These are phyloP conservation scores for Phytophthora sojae DNA, from an alignment of 352 stramenopile genomes.

Conservation along the genomic window DNA sequence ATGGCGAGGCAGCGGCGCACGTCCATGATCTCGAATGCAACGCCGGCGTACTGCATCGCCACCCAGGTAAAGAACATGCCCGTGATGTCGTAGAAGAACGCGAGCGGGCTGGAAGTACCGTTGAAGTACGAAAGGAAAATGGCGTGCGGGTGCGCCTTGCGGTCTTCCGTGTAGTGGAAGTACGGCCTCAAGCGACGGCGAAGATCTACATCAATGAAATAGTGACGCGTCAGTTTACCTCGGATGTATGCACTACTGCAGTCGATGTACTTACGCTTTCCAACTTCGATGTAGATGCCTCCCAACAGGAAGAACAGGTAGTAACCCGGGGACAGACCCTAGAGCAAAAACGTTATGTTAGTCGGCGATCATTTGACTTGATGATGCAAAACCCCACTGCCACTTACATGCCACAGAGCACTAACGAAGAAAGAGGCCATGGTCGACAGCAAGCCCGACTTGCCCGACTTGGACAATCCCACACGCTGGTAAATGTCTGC, in stretches of 20 bases:
- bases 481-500: constrained; percentile 89
- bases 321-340: constrained; percentile 89
- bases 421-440: constrained; percentile 86
- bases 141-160: constrained; percentile 73
- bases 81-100: constrained; percentile 79
- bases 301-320: constrained; percentile 90
- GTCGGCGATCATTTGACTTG: neutral
- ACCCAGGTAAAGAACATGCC: constrained; percentile 85
- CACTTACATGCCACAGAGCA: constrained; percentile 84
- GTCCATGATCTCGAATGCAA: constrained; percentile 87
- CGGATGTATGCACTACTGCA: neutral
- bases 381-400: neutral
- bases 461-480: constrained; percentile 81
- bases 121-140: constrained; percentile 88
- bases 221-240: constrained; percentile 6
- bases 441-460: constrained; percentile 73
- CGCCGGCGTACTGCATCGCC: constrained; percentile 87
- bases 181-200: constrained; percentile 75
- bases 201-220: constrained; percentile 46
- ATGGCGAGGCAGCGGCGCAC: constrained; percentile 77
- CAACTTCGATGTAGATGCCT: constrained; percentile 88
- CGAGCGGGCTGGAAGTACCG: constrained; percentile 74
- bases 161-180: constrained; percentile 91
- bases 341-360: constrained; percentile 17
- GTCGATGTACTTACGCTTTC: constrained; percentile 61